These are phyloP conservation scores for Fagus sylvatica DNA, from an alignment of 306 rosid genomes.

Conservation along the genomic window DNA sequence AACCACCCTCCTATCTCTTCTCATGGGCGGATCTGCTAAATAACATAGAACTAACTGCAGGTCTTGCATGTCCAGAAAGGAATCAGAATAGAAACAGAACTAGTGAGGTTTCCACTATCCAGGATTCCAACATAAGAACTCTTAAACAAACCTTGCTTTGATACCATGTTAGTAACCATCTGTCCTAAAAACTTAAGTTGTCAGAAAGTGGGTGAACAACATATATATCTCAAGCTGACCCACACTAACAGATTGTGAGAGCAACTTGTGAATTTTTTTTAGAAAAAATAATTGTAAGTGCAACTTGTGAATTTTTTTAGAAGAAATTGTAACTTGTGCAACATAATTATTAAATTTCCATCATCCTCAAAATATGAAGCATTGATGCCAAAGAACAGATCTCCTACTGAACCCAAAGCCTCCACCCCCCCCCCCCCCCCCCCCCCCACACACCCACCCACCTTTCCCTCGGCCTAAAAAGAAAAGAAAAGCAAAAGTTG, in stretches of 20 bases:
- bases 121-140: neutral
- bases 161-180: neutral
- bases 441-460: neutral
- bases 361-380: neutral
- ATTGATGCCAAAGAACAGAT: neutral
- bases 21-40: no score
- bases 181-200: neutral
- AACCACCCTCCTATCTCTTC: no score
- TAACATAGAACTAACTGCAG: no score
- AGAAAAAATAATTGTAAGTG: no score
- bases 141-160: neutral
- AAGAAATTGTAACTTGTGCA: no score
- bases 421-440: neutral
- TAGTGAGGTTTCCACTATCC: no score
- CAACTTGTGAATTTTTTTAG: no score
- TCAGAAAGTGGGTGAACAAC: neutral
- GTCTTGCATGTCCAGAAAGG: no score
- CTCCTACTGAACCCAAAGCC: neutral
- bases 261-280: neutral
- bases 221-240: neutral
- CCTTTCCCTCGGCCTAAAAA: no score
- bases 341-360: neutral
- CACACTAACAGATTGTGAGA: neutral
- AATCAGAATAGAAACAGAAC: neutral
- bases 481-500: no score